A percentile compares a stretch with the other conserved stretches of the same genome.
Conservation (phyloP, 2,329 filamentous ascomycete genomes). For the Gaeumannomyces sp. region DNA sequence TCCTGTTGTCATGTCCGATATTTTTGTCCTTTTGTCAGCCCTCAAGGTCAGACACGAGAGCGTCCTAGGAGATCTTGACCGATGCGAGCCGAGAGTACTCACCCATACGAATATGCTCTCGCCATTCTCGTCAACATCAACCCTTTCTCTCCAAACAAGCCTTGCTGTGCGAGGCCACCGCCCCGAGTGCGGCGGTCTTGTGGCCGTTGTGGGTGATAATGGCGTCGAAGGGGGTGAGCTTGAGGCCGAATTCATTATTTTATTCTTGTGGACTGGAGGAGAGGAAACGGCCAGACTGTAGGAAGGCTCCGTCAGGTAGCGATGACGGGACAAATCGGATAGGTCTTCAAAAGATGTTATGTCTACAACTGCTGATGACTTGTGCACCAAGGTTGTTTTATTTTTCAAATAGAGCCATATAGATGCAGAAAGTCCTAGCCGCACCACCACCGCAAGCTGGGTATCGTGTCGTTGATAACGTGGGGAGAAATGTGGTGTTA, state of each 20-base stretch:
- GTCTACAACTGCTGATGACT: neutral
- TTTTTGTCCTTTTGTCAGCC: neutral
- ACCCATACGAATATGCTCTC: slow-evolving; percentile 7
- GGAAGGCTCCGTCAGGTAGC: neutral
- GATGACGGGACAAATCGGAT: too few species aligned
- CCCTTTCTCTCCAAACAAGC: slow-evolving; percentile 9
- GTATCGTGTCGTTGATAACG: neutral
- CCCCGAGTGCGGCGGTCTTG: slow-evolving; percentile 7
- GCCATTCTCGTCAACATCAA: slow-evolving; percentile 1
- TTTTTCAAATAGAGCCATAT: neutral
- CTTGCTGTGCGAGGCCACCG: slow-evolving; percentile 10
- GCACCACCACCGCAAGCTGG: neutral
- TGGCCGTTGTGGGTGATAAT: slow-evolving; percentile 3
- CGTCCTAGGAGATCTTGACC: neutral
- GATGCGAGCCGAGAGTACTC: neutral
- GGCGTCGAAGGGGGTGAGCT: neutral
- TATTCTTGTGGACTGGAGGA: neutral
- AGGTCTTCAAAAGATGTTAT: neutral
- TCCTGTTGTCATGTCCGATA: neutral
- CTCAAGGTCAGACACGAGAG: neutral
- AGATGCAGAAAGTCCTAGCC: neutral
- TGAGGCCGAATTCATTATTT: neutral
- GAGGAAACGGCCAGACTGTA: neutral
- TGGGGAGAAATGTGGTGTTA: neutral
- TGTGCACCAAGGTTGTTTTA: neutral